phyloP scores from a whole-genome alignment of 2,329 filamentous ascomycete species.

The Orbilia oligospora region DNA sequence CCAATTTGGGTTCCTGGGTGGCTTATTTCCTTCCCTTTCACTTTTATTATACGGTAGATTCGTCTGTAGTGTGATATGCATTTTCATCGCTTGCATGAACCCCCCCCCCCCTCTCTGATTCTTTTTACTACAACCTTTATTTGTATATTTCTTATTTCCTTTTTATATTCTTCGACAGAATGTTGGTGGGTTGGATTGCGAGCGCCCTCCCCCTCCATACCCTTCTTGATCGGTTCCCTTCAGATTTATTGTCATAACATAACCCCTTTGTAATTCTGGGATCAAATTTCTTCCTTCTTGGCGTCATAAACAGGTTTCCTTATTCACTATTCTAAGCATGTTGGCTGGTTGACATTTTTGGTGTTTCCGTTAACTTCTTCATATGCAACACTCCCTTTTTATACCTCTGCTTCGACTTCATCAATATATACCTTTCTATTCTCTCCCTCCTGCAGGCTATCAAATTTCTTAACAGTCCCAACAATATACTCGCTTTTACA shows the following conservation, averaged over 20 bases:
- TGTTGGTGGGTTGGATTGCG: constrained; percentile 14
- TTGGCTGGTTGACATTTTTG: constrained; percentile 39
- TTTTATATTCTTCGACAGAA: constrained; percentile 42
- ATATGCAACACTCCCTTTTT: not conserved
- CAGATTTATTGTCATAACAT: constrained; percentile 14
- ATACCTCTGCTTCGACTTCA: constrained; percentile 13
- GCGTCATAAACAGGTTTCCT: constrained; percentile 46
- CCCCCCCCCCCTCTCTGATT: not conserved
- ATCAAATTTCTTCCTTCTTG: constrained; percentile 26
- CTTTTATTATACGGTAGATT: constrained; percentile 53
- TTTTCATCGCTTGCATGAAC: constrained; percentile 34
- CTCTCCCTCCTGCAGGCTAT: constrained; percentile 16
- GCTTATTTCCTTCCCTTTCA: constrained; percentile 28
- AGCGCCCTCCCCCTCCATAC: not conserved
- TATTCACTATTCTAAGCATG: constrained; percentile 29
- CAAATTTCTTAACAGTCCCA: not conserved
- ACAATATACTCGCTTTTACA: constrained; percentile 4
- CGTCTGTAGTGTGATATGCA: constrained; percentile 33
- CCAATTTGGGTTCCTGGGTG: constrained; percentile 14
- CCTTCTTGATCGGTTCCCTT: constrained; percentile 12
- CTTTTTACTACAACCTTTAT: constrained; percentile 11
- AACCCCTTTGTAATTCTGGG: constrained; percentile 46
- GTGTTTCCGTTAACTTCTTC: constrained; percentile 15
- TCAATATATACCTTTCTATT: constrained; percentile 7
- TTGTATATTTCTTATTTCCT: constrained; percentile 41